Conservation (phyloP, 305 asterid species). For the Fraxinus velutina region DNA sequence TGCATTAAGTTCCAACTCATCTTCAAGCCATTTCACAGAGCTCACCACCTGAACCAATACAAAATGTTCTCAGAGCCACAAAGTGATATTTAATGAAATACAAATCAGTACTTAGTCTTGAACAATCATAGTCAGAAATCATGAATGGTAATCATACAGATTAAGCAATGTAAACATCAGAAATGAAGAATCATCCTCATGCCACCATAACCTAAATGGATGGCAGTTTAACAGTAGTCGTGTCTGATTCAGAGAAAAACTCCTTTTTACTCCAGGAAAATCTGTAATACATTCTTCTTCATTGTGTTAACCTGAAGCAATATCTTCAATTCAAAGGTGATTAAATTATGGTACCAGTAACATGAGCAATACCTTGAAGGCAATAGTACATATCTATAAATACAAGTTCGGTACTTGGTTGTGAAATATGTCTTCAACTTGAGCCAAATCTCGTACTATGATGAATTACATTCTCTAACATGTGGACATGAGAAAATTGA, state of each 20-base stretch:
- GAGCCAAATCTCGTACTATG: neutral
- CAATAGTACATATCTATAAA: slow-evolving; percentile 3
- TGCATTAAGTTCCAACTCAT: slow-evolving; percentile 99
- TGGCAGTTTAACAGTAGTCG: neutral
- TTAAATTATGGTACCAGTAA: slow-evolving; percentile 4
- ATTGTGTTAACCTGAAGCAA: slow-evolving; percentile 4
- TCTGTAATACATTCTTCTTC: neutral
- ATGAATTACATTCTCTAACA: slow-evolving; percentile 11
- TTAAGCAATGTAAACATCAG: slow-evolving; percentile 8
- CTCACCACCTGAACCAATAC: slow-evolving; percentile 81
- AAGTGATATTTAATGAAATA: neutral
- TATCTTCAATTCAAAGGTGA: slow-evolving; percentile 9
- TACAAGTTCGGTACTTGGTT: neutral
- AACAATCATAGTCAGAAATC: slow-evolving; percentile 1
- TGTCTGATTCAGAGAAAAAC: neutral
- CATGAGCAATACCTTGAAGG: slow-evolving; percentile 10
- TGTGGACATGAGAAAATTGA: neutral
- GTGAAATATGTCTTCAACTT: neutral
- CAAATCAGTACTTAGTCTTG: neutral
- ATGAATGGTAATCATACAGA: slow-evolving; percentile 9
- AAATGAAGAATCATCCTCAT: slow-evolving; percentile 2
- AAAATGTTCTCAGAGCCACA: slow-evolving; percentile 21
- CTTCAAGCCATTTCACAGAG: slow-evolving; percentile 99
- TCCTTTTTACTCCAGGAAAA: neutral
- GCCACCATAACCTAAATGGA: slow-evolving; percentile 9